Base-by-base conservation (phyloP, 2,329 filamentous ascomycete genomes). In the Fusarium piperis region DNA sequence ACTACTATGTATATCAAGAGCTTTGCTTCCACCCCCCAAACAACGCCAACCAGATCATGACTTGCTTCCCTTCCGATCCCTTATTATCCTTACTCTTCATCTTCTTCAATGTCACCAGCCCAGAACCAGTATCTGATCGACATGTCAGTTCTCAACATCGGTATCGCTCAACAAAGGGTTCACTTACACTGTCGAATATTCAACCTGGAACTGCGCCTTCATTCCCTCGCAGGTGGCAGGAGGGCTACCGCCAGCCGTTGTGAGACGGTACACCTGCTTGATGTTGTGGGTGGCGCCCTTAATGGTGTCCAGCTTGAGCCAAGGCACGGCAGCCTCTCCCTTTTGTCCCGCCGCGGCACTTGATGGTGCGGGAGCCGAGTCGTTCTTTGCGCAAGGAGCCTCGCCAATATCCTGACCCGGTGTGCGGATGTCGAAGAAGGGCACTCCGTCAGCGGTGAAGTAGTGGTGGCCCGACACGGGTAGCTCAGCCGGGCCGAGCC, bases 131-230 rank as follows among this genome's bases (percentile, higher is more conserved):
- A 77, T 66, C 75, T 77, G 16, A 51, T 56, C 35, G n/a, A 28
- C 48, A 33, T 38, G 67, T 77, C 57, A 77, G 71, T 59, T 41
- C 58, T 36, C 13, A 16, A n/a, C 30, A 26, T 28, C 20, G 12
- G 41, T 20, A 38, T 16, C 9, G 16, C 26, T 16, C 35, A 23
- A 11, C 39, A 33, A 6, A 28, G 15, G n/a, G 9, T 48, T 15
- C 26, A 92, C 91, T 88, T 93, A 98, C 87, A 95, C 89, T 44
- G 95, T 91, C 33, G 93, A 87, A 82, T 98, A 98, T 77, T 95
- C 86, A 15, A 97, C 89, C 68, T 91, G 84, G 73, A 98, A 95
- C 1, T 81, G 78, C 12, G 86, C 84, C 0, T 85, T 80, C 85
- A 90, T 86, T 12, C 90, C 92, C 35, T 87, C 79, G 79, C 95